phyloP scores from a whole-genome alignment of 75 land plant genomes.

The Cupressus sempervirens region DNA sequence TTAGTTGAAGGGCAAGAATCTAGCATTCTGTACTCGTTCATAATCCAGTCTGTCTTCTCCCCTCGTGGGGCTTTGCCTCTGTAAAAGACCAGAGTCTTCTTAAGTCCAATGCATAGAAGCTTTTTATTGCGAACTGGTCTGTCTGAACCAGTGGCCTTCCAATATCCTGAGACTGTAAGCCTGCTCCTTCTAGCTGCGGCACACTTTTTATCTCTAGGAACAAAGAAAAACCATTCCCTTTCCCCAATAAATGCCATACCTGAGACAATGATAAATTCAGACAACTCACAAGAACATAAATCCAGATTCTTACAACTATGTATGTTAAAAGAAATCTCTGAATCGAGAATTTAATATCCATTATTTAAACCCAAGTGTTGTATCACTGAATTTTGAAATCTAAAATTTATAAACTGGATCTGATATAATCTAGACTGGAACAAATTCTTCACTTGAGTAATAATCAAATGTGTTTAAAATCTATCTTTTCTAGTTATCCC shows the following conservation, averaged over 20 bases:
- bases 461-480: too few species aligned
- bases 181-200: conserved; percentile 49
- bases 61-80: conserved; percentile 52
- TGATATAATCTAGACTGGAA: neutral
- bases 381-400: conserved; percentile 20
- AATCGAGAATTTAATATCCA: neutral
- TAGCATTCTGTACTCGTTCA: conserved; percentile 72
- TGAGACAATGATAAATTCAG: neutral
- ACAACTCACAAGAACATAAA: neutral
- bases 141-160: conserved; percentile 74
- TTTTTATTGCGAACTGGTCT: conserved; percentile 23
- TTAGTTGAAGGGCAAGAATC: conserved; percentile 20
- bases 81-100: conserved; percentile 62
- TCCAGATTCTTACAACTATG: neutral
- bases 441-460: too few species aligned
- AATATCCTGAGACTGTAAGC: conserved; percentile 49
- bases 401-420: conserved; percentile 1
- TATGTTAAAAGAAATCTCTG: too few species aligned
- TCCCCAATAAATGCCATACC: conserved; percentile 18
- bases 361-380: conserved; percentile 33
- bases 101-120: conserved; percentile 40
- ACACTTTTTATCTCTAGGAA: conserved; percentile 42
- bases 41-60: conserved; percentile 59
- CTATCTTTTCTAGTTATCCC: too few species aligned
- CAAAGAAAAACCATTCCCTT: conserved; percentile 64